Evolutionary conservation across 208 protist species (phyloP), one percentile per base, ranked within the genome.

Genomic region (Trypanosoma conorhini): DNA sequence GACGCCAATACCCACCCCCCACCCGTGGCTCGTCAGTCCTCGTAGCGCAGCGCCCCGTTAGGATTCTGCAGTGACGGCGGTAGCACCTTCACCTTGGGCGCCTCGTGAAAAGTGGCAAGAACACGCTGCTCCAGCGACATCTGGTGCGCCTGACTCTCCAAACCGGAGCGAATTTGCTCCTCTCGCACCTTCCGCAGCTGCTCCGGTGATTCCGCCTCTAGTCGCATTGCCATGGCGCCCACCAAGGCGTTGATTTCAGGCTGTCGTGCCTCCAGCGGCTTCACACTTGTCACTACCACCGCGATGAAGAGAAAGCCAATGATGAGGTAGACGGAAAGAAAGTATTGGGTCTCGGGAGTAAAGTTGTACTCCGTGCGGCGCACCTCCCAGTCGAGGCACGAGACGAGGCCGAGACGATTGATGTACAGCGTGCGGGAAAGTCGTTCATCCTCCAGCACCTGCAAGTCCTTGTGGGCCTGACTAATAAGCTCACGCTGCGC

Each of bases 291-390:
- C 13, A 83, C 40, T 21, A 86, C 61, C 1, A 55, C 15, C 22
- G 48, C 57, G 24, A 93, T 50, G 44, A 89, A 73, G 0, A 72
- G 4, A 77, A 91, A 88, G 19, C 70, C 67, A 35, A 83, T 74
- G 22, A 89, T 55, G 13, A 89, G 68, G 57, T 82, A 73, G 5
- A 72, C 75, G 12, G 72, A 60, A 12, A 86, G 22, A 67, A 85
- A 79, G 17, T 74, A 77, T 71, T 92, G 83, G 31, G 85, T 83
- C 62, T 88, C 79, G 13, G 87, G 86, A 8, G 67, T 76, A 59
- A 93, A 92, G 74, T 96, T 91, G 73, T 92, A 96, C 81, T 96
- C 88, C 0, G 88, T 96, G 38, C 90, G 86, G 12, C 88, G 86
- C 40, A 93, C 86, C 59, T 96, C 88, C 88, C 88, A 96, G 68